A percentile compares a stretch with the other conserved stretches of the same genome.
phyloP scores from a whole-genome alignment of 2,329 filamentous ascomycete genomes.

The Cyclaneusma minus region DNA sequence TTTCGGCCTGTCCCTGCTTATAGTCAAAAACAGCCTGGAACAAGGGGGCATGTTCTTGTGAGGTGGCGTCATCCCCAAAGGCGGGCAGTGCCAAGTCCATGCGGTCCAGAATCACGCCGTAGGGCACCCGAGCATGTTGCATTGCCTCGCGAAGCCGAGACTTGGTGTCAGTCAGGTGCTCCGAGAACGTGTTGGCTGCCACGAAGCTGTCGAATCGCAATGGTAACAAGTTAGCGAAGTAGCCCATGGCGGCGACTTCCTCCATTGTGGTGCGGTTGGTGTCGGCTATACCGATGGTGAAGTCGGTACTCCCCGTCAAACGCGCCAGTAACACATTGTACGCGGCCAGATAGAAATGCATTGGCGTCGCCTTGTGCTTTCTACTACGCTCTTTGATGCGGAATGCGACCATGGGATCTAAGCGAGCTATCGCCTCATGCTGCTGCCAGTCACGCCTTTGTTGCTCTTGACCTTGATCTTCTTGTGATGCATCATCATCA shows the following conservation, averaged over 20 bases:
- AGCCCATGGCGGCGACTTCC: conserved; percentile 23
- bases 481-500: too few species aligned
- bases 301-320: conserved; percentile 20
- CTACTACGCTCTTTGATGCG: conserved; percentile 13
- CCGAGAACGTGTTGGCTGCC: conserved; percentile 15
- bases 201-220: too few species aligned
- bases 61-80: too few species aligned
- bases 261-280: conserved; percentile 22
- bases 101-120: conserved; percentile 9
- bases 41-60: conserved; percentile 7
- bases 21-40: conserved; percentile 13
- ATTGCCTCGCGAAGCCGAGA: conserved; percentile 10
- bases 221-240: conserved; percentile 32
- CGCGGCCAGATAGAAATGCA: conserved; percentile 30
- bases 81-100: too few species aligned
- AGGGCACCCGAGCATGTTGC: conserved; percentile 8
- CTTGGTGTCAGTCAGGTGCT: conserved; percentile 14
- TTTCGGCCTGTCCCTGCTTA: too few species aligned
- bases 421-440: too few species aligned
- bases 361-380: conserved; percentile 20
- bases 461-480: too few species aligned
- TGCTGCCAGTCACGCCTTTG: too few species aligned
- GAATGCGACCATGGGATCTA: conserved; percentile 9
- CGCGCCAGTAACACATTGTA: conserved; percentile 22
- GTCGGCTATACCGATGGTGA: conserved; percentile 32